Evolutionary conservation across 1,284 basidiomycete species (phyloP), one percentile per base, ranked within the genome.

Genomic region (Ustilago curta): DNA sequence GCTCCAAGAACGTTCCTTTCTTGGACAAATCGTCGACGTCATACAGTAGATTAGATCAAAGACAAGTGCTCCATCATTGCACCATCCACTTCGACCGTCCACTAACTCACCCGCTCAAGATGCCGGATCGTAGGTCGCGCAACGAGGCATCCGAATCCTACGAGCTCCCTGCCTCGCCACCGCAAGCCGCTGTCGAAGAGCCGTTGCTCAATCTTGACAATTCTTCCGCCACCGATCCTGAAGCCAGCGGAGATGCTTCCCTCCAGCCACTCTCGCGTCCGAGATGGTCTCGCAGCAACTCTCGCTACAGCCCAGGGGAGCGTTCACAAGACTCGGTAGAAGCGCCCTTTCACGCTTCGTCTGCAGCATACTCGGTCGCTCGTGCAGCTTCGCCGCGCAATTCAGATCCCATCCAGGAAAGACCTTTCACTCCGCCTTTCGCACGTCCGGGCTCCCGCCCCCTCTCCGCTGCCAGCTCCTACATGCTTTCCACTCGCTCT

Each of bases 381-480:
- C 49, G 39, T n/a, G 18, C 40, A 8, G 45, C 55, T 1, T 53
- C 59, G 3, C 32, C 56, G 1, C 47, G 47, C 7, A 50, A 50
- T 16, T 40, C 66, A 5, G 32, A 31, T 2, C 56, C 62, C n/a
- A 53, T 57, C 21, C 52, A 39, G 16, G 62, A 67, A 18, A 48
- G 59, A 37, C 57, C 70, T 16, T 67, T 57, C 51, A 67, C 59
- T 9, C 64, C 70, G 9, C 64, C 64, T n/a, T 59, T 63, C 23
- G 59, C 43, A 11, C 43, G 52, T 14, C 51, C 52, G 5, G 54
- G 23, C 7, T 56, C 63, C 8, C 39, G 73, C 1, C 65, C 70
- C 3, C 21, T 45, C 2, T 69, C 65, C 14, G 14, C 69, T 8
- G 70, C 76, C 43, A 76, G 74, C 58, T 74, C 76, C 6, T 62